A percentile compares a stretch with the other conserved stretches of the same genome.
Evolutionary conservation across 257 asterid species (phyloP).

Genomic region (Solanum okadae): DNA sequence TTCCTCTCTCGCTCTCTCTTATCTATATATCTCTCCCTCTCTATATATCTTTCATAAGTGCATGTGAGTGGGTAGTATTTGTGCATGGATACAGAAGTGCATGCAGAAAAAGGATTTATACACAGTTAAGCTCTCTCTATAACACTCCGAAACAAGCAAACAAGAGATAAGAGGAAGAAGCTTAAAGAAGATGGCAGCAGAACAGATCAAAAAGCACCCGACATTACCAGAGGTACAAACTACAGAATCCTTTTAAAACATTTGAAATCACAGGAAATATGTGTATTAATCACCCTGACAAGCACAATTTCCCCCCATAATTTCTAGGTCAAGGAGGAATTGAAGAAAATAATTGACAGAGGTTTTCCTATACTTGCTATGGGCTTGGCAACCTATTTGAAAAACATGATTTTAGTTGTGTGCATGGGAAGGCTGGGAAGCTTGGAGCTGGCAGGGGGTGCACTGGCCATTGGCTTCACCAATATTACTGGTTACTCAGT

Average conservation of each 20-base stretch:
- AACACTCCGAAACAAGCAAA: slow-evolving; percentile 22
- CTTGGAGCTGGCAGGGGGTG: slow-evolving; percentile 91
- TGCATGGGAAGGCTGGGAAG: slow-evolving; percentile 94
- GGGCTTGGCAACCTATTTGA: slow-evolving; percentile 70
- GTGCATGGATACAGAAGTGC: slow-evolving; percentile 27
- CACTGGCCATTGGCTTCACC: slow-evolving; percentile 92
- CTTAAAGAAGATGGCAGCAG: slow-evolving; percentile 39
- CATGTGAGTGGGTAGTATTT: slow-evolving; percentile 4
- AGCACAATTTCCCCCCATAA: not conserved
- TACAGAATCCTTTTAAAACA: slow-evolving; percentile 8
- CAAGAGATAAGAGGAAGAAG: slow-evolving; percentile 18
- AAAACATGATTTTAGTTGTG: slow-evolving; percentile 72
- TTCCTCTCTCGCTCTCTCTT: not conserved
- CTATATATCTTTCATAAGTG: not conserved
- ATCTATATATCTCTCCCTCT: not conserved
- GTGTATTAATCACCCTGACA: slow-evolving; percentile 3
- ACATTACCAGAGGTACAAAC: slow-evolving; percentile 55
- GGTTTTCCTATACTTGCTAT: slow-evolving; percentile 68
- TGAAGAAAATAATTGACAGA: slow-evolving; percentile 49
- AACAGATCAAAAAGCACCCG: slow-evolving; percentile 36
- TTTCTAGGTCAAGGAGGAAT: slow-evolving; percentile 60
- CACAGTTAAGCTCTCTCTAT: slow-evolving; percentile 10
- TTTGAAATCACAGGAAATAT: slow-evolving; percentile 9
- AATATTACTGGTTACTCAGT: slow-evolving; percentile 93
- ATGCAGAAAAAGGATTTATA: slow-evolving; percentile 4